These are phyloP conservation scores for Trypanosomatidae sp. DNA, from an alignment of 208 protist genomes.

Conservation along the genomic window DNA sequence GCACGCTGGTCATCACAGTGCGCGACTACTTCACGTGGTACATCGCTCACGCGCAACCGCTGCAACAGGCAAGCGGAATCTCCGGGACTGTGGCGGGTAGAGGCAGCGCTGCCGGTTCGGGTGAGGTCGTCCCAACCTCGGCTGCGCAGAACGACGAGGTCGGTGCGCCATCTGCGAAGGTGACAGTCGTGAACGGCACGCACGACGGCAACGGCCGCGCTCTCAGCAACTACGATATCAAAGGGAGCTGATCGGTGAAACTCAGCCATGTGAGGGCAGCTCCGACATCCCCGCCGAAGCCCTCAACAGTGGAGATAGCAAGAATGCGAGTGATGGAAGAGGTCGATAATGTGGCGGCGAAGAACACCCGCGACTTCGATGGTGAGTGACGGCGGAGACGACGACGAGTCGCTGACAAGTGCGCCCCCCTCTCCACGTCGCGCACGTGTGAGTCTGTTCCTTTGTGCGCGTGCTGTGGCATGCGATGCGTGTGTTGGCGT, in stretches of 20 bases:
- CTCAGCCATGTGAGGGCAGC: background rate
- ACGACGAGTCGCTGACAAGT: background rate
- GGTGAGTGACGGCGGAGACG: background rate
- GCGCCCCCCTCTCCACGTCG: background rate
- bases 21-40: constrained; percentile 84
- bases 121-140: background rate
- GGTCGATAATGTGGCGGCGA: background rate
- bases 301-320: background rate
- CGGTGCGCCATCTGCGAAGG: background rate
- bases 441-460: background rate
- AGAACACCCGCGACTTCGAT: background rate
- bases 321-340: background rate
- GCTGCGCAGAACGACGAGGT: background rate
- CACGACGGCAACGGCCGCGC: constrained; percentile 1
- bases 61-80: background rate
- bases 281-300: background rate
- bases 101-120: background rate
- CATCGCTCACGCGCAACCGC: constrained; percentile 29
- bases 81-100: background rate
- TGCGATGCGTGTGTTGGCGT: background rate
- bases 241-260: background rate
- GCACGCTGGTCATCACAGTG: constrained; percentile 60
- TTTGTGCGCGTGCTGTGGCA: background rate
- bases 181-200: background rate
- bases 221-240: background rate